Conservation (phyloP, 1,284 basidiomycete genomes). For the Leccinum huronense region DNA sequence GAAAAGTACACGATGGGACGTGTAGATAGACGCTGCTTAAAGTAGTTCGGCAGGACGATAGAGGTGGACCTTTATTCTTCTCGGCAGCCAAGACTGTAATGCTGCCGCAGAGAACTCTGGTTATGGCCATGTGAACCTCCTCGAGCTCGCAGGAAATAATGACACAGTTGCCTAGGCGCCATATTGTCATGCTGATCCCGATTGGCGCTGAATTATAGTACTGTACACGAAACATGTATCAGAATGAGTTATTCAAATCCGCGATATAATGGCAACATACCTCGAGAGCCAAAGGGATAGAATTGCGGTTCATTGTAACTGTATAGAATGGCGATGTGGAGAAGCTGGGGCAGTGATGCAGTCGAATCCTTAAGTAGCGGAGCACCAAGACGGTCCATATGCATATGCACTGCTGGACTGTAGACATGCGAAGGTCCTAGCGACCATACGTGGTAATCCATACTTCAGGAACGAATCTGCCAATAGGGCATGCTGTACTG, state of each 20-base stretch:
- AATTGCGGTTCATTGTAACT: too few species aligned
- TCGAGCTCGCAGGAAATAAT: neutral
- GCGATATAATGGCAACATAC: neutral
- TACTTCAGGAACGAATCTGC: neutral
- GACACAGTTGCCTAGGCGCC: conserved; percentile 2
- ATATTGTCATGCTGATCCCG: neutral
- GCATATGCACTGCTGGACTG: neutral
- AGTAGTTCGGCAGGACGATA: neutral
- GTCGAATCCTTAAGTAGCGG: neutral
- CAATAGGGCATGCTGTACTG: neutral
- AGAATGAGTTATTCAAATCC: neutral
- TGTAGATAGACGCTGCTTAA: conserved; percentile 9
- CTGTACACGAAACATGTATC: conserved; percentile 1
- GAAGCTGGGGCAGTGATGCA: neutral
- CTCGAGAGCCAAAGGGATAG: neutral
- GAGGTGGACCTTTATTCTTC: neutral
- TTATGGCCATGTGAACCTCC: neutral
- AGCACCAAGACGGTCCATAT: too few species aligned
- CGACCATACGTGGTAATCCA: neutral
- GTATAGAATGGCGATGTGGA: neutral
- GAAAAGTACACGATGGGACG: neutral
- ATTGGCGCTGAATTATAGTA: neutral
- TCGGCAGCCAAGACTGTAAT: neutral
- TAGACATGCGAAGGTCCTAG: neutral
- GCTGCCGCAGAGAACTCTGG: neutral